Conservation (phyloP, 1,284 basidiomycete genomes). For the Cryptococcus jaspeensis region DNA sequence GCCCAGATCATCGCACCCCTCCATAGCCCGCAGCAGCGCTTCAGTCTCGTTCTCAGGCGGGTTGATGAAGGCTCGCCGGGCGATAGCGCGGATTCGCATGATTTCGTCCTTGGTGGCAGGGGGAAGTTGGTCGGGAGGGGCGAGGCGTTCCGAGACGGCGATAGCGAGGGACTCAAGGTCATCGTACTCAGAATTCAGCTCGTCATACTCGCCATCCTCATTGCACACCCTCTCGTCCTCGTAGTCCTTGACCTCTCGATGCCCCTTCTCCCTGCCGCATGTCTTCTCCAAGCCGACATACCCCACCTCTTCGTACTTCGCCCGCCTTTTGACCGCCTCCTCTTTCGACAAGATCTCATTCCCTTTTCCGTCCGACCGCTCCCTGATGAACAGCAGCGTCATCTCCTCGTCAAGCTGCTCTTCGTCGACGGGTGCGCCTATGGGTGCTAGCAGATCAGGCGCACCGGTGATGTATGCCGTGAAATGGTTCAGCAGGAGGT, state of each 20-base stretch:
- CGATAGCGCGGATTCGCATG: background rate
- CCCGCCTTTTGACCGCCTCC: background rate
- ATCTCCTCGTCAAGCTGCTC: constrained; percentile 8
- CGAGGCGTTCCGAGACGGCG: background rate
- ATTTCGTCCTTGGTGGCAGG: background rate
- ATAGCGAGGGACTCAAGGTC: background rate
- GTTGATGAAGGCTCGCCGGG: background rate
- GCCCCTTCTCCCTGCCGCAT: background rate
- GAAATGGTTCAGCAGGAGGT: constrained; percentile 9
- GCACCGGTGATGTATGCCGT: background rate
- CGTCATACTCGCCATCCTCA: background rate
- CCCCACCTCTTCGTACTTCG: background rate
- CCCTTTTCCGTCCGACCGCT: background rate
- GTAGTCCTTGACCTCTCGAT: background rate
- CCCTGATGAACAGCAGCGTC: constrained; percentile 3
- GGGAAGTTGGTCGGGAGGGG: background rate
- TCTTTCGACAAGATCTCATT: background rate
- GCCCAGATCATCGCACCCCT: background rate
- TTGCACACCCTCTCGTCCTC: background rate
- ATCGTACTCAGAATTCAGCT: background rate
- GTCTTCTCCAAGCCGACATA: background rate
- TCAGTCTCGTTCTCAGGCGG: background rate
- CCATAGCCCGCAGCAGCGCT: background rate
- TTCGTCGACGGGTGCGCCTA: background rate
- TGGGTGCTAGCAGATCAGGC: background rate